A percentile compares a stretch with the other conserved stretches of the same genome.
Conservation (phyloP, 129 eudicot genomes). For the Flaveria linearis region DNA sequence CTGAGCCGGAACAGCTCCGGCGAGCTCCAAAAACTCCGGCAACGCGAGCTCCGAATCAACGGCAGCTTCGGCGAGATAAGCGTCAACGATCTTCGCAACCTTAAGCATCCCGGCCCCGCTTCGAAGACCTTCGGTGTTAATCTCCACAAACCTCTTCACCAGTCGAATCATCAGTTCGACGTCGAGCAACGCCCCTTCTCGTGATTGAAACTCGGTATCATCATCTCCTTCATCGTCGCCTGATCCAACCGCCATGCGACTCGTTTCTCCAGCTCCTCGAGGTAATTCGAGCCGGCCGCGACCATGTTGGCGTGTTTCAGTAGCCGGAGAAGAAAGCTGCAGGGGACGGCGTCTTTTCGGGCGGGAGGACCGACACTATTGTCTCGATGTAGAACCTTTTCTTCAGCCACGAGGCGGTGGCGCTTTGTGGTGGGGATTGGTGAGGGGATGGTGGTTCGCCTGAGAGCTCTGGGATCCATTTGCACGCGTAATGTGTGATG, state of each 20-base stretch:
- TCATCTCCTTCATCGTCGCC: constrained; percentile 63
- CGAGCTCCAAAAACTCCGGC: constrained; percentile 67
- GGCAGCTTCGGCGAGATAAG: constrained; percentile 84
- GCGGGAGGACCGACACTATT: constrained; percentile 63
- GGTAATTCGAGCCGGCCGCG: constrained; percentile 39
- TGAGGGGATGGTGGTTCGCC: constrained; percentile 20
- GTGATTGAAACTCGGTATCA: constrained; percentile 86
- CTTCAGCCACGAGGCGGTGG: constrained; percentile 59
- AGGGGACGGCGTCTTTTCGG: constrained; percentile 64
- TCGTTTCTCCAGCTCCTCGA: constrained; percentile 53
- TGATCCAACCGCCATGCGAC: constrained; percentile 71
- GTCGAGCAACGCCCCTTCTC: constrained; percentile 56
- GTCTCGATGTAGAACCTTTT: constrained; percentile 63
- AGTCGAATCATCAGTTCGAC: constrained; percentile 57
- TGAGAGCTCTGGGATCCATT: constrained; percentile 72
- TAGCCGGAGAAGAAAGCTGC: constrained; percentile 68
- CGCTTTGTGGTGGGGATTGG: constrained; percentile 38
- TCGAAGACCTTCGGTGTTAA: constrained; percentile 44
- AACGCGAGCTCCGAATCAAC: constrained; percentile 50
- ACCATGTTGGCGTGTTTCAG: constrained; percentile 61
- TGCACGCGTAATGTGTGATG: constrained; percentile 76
- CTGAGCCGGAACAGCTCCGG: constrained; percentile 60
- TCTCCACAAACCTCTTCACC: constrained; percentile 54
- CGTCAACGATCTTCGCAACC: constrained; percentile 75
- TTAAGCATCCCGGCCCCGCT: constrained; percentile 63